Percentiles rank a stretch among this genome's conserved stretches.
Conservation (phyloP, 331 rosid genomes). For the Ulmus americana region DNA sequence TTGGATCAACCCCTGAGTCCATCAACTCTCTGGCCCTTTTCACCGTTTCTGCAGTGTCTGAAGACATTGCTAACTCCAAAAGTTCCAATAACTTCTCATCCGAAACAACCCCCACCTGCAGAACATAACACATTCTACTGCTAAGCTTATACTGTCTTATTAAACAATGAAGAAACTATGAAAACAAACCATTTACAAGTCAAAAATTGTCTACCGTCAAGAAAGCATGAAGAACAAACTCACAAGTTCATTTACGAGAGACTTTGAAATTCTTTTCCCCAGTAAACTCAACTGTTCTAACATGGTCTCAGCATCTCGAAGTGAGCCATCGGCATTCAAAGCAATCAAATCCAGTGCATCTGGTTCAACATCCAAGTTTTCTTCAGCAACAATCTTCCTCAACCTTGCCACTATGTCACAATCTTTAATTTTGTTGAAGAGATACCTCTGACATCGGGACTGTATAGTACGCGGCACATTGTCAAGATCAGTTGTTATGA, state of each 20-base stretch:
- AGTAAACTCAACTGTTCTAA: constrained; percentile 89
- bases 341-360: constrained; percentile 93
- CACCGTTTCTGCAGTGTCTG: constrained; percentile 93
- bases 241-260: constrained; percentile 96
- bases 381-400: constrained; percentile 65
- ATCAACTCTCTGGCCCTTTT: constrained; percentile 90
- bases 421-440: constrained; percentile 90
- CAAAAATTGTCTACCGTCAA: not conserved
- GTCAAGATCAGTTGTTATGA: constrained; percentile 89
- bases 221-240: constrained; percentile 36
- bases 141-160: constrained; percentile 1
- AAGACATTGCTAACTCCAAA: constrained; percentile 93
- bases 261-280: constrained; percentile 76
- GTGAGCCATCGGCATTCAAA: constrained; percentile 92
- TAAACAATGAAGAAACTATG: not conserved
- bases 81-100: constrained; percentile 92
- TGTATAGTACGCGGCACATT: constrained; percentile 85
- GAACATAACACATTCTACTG: constrained; percentile 28
- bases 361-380: constrained; percentile 70
- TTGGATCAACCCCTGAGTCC: constrained; percentile 96
- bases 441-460: constrained; percentile 89
- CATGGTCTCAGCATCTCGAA: constrained; percentile 97
- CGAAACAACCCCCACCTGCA: constrained; percentile 93
- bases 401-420: constrained; percentile 67
- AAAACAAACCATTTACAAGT: not conserved